These are phyloP conservation scores for Vigna mungo DNA, from an alignment of 306 rosid genomes.

Conservation along the genomic window DNA sequence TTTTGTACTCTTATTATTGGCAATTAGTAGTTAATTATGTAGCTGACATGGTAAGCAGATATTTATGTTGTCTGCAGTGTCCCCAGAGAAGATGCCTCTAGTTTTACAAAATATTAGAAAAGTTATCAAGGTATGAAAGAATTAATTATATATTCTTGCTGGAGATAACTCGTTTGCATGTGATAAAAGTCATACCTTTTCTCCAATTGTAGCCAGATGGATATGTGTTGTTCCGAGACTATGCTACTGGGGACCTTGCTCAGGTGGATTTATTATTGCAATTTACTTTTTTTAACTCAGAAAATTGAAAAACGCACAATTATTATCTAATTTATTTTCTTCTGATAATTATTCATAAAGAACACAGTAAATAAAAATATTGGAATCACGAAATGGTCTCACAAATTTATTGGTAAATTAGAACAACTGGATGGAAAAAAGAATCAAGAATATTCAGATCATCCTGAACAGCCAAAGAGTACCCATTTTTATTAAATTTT, in stretches of 20 bases:
- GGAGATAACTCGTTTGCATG: conserved; percentile 32
- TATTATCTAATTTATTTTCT: conserved; percentile 33
- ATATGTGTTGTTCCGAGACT: conserved; percentile 79
- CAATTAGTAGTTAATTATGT: conserved; percentile 40
- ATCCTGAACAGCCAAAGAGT: not conserved
- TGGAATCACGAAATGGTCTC: not conserved
- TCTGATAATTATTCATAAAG: conserved; percentile 31
- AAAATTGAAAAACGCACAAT: conserved; percentile 8
- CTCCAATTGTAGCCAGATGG: conserved; percentile 75
- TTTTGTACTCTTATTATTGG: conserved; percentile 40
- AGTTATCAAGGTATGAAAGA: conserved; percentile 68
- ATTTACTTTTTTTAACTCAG: conserved; percentile 23
- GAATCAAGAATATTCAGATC: not conserved
- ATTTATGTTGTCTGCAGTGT: conserved; percentile 95
- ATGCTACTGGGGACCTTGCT: conserved; percentile 97
- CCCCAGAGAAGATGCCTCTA: conserved; percentile 90
- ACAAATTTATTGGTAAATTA: not conserved
- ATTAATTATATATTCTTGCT: conserved; percentile 28
- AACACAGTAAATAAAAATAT: not conserved
- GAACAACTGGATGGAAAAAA: not conserved
- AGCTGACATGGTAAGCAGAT: conserved; percentile 93
- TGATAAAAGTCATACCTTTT: conserved; percentile 39
- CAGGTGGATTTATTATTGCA: conserved; percentile 65
- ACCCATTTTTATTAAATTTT: not conserved
- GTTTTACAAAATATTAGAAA: conserved; percentile 78